A percentile compares a stretch with the other conserved stretches of the same genome.
These are phyloP conservation scores for Casuarina equisetifolia DNA, from an alignment of 306 rosid species.

Conservation along the genomic window DNA sequence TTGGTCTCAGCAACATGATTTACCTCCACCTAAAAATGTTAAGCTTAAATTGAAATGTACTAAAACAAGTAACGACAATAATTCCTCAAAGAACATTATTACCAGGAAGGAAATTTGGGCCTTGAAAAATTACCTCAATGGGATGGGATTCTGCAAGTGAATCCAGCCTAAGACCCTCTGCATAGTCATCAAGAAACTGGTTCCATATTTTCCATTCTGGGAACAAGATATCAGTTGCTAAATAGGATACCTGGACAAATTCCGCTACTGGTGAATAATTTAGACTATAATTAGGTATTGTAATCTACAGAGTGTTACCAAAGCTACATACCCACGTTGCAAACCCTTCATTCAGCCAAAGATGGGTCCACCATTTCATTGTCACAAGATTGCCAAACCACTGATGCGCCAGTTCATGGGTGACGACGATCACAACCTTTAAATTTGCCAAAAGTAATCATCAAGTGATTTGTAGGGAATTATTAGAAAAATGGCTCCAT, in stretches of 20 bases:
- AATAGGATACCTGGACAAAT: constrained; percentile 73
- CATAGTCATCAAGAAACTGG: constrained; percentile 77
- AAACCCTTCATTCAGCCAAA: too few relatives aligned
- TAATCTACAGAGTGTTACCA: constrained; percentile 10
- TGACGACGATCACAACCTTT: constrained; percentile 58
- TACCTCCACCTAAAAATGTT: constrained; percentile 72
- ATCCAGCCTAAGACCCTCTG: constrained; percentile 79
- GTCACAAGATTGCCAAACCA: too few relatives aligned
- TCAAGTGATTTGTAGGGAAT: constrained; percentile 15
- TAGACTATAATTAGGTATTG: constrained; percentile 3
- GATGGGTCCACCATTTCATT: too few relatives aligned
- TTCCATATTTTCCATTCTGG: constrained; percentile 97
- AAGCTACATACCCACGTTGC: constrained; percentile 26
- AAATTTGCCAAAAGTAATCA: constrained; percentile 30
- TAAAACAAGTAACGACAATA: constrained; percentile 9
- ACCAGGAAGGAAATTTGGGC: constrained; percentile 7
- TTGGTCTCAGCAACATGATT: constrained; percentile 86
- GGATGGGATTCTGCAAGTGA: constrained; percentile 97
- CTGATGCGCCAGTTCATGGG: too few relatives aligned
- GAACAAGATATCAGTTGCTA: constrained; percentile 81
- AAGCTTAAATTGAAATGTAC: constrained; percentile 10
- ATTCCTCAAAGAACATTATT: constrained; percentile 11
- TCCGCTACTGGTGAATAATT: background rate
- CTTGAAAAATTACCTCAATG: constrained; percentile 62
- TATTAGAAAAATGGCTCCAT: constrained; percentile 16